Conservation (phyloP, 352 stramenopile species). For the Phytophthora quininea region DNA sequence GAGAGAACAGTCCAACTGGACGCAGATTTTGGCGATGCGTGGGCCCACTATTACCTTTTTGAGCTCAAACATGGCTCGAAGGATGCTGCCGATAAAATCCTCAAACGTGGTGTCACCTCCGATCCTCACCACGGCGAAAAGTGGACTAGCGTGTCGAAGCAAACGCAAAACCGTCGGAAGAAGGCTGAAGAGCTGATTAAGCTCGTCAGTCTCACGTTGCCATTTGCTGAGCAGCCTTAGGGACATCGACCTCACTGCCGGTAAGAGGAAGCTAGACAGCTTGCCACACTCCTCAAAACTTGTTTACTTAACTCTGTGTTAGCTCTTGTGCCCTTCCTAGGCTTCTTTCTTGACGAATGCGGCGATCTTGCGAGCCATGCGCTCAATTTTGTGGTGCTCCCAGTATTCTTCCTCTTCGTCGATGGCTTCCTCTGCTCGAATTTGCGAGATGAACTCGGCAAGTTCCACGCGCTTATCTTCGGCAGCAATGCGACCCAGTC, state of each 20-base stretch:
- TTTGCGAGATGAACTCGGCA: constrained; percentile 92
- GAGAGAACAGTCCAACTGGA: constrained; percentile 96
- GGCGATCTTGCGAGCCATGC: constrained; percentile 50
- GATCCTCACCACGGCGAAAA: constrained; percentile 96
- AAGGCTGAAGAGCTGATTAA: constrained; percentile 72
- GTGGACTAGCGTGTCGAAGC: constrained; percentile 94
- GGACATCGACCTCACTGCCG: constrained; percentile 11
- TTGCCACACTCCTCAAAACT: constrained; percentile 20
- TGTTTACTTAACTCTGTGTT: constrained; percentile 35
- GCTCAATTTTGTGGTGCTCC: constrained; percentile 59
- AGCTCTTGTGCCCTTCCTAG: constrained; percentile 26
- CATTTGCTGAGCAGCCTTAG: constrained; percentile 64
- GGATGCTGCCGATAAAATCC: constrained; percentile 83
- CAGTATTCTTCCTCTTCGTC: constrained; percentile 89
- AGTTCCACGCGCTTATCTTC: constrained; percentile 89
- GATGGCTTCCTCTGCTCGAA: constrained; percentile 90
- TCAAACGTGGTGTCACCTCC: constrained; percentile 85
- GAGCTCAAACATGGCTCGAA: constrained; percentile 92
- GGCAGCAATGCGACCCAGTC: constrained; percentile 80
- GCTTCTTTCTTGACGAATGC: constrained; percentile 74
- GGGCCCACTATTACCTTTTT: constrained; percentile 98
- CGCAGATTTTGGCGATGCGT: constrained; percentile 96
- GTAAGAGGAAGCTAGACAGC: constrained; percentile 28
- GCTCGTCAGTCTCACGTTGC: constrained; percentile 79
- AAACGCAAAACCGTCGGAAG: constrained; percentile 91